Percentiles rank a stretch among this genome's conserved stretches.
phyloP scores from a whole-genome alignment of 768 basidiomycete species.

The Suillus plorans region DNA sequence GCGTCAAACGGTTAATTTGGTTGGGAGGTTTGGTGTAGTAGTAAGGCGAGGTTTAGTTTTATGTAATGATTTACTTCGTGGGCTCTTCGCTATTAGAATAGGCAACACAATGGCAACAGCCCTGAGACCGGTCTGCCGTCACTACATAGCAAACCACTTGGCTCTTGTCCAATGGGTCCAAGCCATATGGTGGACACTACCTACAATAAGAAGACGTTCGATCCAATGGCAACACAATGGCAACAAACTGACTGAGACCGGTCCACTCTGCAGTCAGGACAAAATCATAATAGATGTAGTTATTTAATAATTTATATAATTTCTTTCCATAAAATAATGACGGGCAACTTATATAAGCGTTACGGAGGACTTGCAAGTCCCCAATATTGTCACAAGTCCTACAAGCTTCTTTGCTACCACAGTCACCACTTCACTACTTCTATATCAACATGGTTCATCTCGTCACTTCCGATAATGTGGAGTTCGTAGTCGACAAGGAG shows the following conservation, averaged over 20 bases:
- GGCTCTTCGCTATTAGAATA: background rate
- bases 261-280: background rate
- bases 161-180: background rate
- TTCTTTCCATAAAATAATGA: background rate
- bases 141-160: background rate
- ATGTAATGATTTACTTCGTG: background rate
- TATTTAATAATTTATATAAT: conserved; percentile 1
- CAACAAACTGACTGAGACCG: background rate
- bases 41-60: background rate
- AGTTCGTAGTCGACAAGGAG: conserved; percentile 89
- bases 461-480: conserved; percentile 93
- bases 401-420: background rate
- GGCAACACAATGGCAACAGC: background rate
- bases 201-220: background rate
- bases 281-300: background rate
- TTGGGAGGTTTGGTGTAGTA: conserved; percentile 57
- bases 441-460: conserved; percentile 69
- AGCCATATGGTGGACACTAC: background rate
- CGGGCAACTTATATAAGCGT: background rate
- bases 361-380: background rate
- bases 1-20: conserved; percentile 88
- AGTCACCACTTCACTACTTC: background rate
- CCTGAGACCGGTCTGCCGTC: background rate
- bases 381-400: background rate
- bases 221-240: background rate